Conservation (phyloP, 345 rosid genomes). For the Gossypium australe region DNA sequence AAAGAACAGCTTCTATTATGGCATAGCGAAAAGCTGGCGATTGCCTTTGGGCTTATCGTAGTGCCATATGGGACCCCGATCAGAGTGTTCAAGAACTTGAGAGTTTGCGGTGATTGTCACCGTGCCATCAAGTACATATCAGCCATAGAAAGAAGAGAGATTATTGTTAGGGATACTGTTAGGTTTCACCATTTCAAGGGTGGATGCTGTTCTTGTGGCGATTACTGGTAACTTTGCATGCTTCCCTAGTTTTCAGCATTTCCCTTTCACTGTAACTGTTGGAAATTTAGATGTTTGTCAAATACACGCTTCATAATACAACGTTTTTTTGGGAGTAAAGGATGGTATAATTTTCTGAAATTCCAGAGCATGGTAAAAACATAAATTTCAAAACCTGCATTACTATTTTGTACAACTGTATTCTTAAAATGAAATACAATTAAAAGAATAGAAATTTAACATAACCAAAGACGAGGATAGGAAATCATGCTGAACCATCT, state of each 20-base stretch:
- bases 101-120: slow-evolving; percentile 87
- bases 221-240: slow-evolving; percentile 50
- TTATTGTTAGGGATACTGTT: slow-evolving; percentile 65
- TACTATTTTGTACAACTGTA: slow-evolving; percentile 53
- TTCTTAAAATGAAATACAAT: slow-evolving; percentile 37
- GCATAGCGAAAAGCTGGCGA: slow-evolving; percentile 87
- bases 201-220: slow-evolving; percentile 83
- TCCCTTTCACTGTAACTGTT: background rate
- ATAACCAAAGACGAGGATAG: slow-evolving; percentile 19
- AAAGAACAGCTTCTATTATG: slow-evolving; percentile 59
- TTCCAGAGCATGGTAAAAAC: background rate
- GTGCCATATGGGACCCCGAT: slow-evolving; percentile 39
- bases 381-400: background rate
- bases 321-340: background rate
- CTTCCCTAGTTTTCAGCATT: background rate
- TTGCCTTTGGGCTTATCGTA: slow-evolving; percentile 67
- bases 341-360: background rate
- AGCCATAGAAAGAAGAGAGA: slow-evolving; percentile 59
- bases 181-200: slow-evolving; percentile 80
- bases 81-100: slow-evolving; percentile 79
- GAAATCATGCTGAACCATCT: slow-evolving; percentile 25
- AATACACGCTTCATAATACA: background rate
- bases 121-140: slow-evolving; percentile 59
- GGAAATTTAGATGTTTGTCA: background rate
- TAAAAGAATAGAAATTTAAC: slow-evolving; percentile 42